Evolutionary conservation across 805 yeast genomes (phyloP).

Genomic region (Maudiozyma bulderi): DNA sequence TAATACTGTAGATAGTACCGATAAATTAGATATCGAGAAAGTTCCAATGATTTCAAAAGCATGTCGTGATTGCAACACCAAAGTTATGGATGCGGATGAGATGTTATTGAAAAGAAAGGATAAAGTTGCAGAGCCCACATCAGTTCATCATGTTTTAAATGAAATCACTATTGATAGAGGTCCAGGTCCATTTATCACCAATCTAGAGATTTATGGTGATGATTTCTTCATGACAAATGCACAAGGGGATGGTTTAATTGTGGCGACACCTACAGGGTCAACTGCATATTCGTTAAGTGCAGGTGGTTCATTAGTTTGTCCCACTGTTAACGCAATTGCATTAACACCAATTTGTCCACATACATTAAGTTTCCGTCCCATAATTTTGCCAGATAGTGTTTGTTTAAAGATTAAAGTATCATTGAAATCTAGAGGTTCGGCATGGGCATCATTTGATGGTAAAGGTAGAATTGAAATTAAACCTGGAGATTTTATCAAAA

Average conservation of each 20-base stretch:
- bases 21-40: slow-evolving; percentile 16
- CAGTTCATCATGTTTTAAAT: slow-evolving; percentile 70
- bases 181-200: slow-evolving; percentile 85
- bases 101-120: no score
- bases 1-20: not conserved
- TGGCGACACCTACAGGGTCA: slow-evolving; percentile 93
- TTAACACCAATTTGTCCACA: slow-evolving; percentile 97
- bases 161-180: slow-evolving; percentile 91
- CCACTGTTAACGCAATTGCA: slow-evolving; percentile 83
- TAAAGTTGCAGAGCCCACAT: slow-evolving; percentile 24
- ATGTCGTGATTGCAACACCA: no score
- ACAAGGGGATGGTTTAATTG: slow-evolving; percentile 87
- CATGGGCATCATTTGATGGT: slow-evolving; percentile 97
- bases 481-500: slow-evolving; percentile 77
- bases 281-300: slow-evolving; percentile 94
- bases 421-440: slow-evolving; percentile 70
- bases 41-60: no score
- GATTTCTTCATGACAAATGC: slow-evolving; percentile 77
- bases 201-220: slow-evolving; percentile 83
- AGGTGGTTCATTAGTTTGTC: slow-evolving; percentile 91
- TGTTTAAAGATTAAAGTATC: slow-evolving; percentile 75
- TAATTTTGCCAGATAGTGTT: slow-evolving; percentile 90
- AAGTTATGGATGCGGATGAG: no score
- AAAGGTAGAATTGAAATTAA: slow-evolving; percentile 71
- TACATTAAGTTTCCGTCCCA: slow-evolving; percentile 85